Base-by-base conservation (phyloP, 495 filamentous ascomycete species). In the Hypoxylon cercidicola region DNA sequence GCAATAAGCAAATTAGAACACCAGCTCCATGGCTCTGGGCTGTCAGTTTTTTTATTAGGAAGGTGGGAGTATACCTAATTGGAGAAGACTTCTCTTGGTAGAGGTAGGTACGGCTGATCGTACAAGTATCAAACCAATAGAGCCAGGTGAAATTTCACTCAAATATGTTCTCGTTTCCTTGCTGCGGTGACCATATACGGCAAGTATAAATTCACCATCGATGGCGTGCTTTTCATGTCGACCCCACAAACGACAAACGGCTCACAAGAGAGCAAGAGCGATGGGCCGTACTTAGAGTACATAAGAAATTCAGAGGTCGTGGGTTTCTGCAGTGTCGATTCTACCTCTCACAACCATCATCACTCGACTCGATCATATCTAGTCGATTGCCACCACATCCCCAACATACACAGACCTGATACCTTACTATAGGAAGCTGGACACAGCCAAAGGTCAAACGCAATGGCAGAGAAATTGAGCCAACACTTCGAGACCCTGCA, bases 401-500 rank as follows among this genome's bases (percentile, higher is more conserved):
- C 48, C 16, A 28, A 58, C 61, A 52, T 53, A 58, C 20, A 52
- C 57, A 51, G 25, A 44, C 46, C 12, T 13, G 12, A n/a, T n/a
- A n/a, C n/a, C n/a, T n/a, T n/a, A n/a, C n/a, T n/a, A n/a, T n/a
- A n/a, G n/a, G n/a, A 49, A 25, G 9, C 35, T 39, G 43, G 37
- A 30, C 49, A 55, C 23, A 53, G 7, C n/a, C 4, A 12, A 48
- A 9, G 52, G 21, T 25, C 32, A 55, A 32, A 35, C 49, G 9
- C 55, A 44, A 73, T 73, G 71, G 71, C 71, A 20, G 64, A 69
- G 47, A 76, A 78, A 43, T 68, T 78, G 28, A 75, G 74, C 73
- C 77, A 75, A 65, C 73, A 84, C 67, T 99, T 99, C 67, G 95
- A 97, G 84, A 97, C 95, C 53, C 89, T 97, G 72, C 96, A 97